Evolutionary conservation across 805 yeast genomes (phyloP).

Genomic region (Metschnikowia kofuensis): DNA sequence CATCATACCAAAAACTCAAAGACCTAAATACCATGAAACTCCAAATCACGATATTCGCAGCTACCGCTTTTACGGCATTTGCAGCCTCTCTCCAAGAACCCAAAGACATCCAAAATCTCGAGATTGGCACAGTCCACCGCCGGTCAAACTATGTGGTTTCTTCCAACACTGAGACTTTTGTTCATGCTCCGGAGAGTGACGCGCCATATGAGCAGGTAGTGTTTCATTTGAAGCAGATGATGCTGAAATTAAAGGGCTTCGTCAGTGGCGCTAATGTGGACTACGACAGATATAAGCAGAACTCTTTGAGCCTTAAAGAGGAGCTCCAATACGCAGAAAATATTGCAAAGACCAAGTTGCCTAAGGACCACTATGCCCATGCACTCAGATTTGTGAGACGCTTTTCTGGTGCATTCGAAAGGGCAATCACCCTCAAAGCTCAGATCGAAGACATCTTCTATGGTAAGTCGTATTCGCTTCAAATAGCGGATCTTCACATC

Average conservation of each 20-base stretch:
- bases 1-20: not conserved
- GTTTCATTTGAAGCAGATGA: not conserved
- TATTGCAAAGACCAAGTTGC: not conserved
- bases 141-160: not conserved
- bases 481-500: not conserved
- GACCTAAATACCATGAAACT: not conserved
- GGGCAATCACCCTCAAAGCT: not conserved
- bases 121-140: not conserved
- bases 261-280: not conserved
- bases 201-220: not conserved
- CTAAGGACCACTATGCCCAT: not conserved
- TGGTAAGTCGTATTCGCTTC: not conserved
- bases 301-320: not conserved
- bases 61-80: not conserved
- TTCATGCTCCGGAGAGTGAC: not conserved
- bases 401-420: not conserved
- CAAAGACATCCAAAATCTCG: not conserved
- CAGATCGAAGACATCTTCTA: not conserved
- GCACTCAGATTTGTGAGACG: not conserved
- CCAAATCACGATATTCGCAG: not conserved
- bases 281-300: not conserved
- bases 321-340: not conserved
- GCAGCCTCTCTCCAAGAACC: not conserved
- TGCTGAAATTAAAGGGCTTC: not conserved
- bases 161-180: not conserved